These are phyloP conservation scores for Aureobasidium melanogenum DNA, from an alignment of 2,329 filamentous ascomycete species.

Conservation along the genomic window DNA sequence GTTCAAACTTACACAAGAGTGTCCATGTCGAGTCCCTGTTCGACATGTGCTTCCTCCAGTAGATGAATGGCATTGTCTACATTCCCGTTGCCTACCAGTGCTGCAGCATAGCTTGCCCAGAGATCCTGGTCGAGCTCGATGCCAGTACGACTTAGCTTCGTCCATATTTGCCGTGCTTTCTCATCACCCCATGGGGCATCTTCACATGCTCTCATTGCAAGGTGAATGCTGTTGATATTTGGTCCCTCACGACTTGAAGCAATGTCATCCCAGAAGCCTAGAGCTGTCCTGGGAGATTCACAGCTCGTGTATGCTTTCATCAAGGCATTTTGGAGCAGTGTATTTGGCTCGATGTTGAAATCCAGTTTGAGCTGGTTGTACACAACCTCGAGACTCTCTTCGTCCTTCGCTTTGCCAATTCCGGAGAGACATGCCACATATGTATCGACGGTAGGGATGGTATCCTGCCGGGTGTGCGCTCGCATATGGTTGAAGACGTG, in stretches of 20 bases:
- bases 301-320: conserved; percentile 77
- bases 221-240: conserved; percentile 67
- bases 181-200: conserved; percentile 40
- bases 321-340: conserved; percentile 68
- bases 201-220: conserved; percentile 74
- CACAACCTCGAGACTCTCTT: conserved; percentile 61
- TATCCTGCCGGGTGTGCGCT: conserved; percentile 53
- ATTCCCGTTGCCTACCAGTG: conserved; percentile 63
- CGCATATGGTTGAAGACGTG: conserved; percentile 92
- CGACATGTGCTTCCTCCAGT: conserved; percentile 57
- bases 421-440: conserved; percentile 74
- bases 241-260: conserved; percentile 79
- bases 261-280: conserved; percentile 79
- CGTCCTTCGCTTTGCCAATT: conserved; percentile 36
- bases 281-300: conserved; percentile 55
- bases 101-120: conserved; percentile 68
- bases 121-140: conserved; percentile 66
- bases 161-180: conserved; percentile 54
- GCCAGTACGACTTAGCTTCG: conserved; percentile 62
- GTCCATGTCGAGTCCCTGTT: conserved; percentile 60
- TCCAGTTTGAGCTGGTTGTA: conserved; percentile 96
- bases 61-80: conserved; percentile 59
- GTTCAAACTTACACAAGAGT: conserved; percentile 55
- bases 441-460: conserved; percentile 61
- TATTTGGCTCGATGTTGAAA: conserved; percentile 65